Evolutionary conservation across 768 basidiomycete genomes (phyloP).

Genomic region (Rhodotorula taiwanensis): DNA sequence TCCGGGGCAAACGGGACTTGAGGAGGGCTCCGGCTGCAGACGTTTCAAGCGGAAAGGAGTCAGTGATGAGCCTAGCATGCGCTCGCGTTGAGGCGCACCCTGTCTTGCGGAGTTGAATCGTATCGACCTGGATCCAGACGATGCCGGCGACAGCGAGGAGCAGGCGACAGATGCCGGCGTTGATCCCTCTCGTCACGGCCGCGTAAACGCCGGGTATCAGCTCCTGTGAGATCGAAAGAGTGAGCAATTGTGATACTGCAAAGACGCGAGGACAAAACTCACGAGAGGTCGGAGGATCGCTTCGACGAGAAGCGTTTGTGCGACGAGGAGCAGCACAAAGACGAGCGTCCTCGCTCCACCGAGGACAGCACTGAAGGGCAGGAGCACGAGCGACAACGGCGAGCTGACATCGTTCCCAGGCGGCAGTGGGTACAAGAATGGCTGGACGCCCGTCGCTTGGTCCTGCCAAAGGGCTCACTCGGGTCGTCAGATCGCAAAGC

Average conservation of each 20-base stretch:
- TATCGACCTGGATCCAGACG: constrained; percentile 22
- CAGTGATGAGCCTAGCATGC: neutral
- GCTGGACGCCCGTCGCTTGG: constrained; percentile 22
- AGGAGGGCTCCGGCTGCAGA: constrained; percentile 16
- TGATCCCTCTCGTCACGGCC: neutral
- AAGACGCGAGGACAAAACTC: neutral
- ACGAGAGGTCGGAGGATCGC: constrained; percentile 9
- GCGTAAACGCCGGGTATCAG: neutral
- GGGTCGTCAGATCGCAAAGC: too few species aligned
- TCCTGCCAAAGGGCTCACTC: constrained; percentile 8
- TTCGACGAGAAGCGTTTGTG: constrained; percentile 20
- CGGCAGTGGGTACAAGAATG: constrained; percentile 24
- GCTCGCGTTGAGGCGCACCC: neutral
- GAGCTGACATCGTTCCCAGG: neutral
- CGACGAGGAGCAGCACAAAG: constrained; percentile 8
- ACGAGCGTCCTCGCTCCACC: constrained; percentile 5
- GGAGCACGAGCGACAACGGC: neutral
- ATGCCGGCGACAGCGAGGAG: constrained; percentile 22
- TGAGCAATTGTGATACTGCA: too few species aligned
- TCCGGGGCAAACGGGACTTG: constrained; percentile 18
- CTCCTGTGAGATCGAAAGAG: neutral
- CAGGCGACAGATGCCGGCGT: neutral
- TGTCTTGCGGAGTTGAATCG: constrained; percentile 13
- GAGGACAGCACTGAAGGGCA: neutral
- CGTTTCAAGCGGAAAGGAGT: too few species aligned